Percentiles rank a stretch among this genome's conserved stretches.
Conservation (phyloP, 805 yeast species). For the Pichia manshurica region DNA sequence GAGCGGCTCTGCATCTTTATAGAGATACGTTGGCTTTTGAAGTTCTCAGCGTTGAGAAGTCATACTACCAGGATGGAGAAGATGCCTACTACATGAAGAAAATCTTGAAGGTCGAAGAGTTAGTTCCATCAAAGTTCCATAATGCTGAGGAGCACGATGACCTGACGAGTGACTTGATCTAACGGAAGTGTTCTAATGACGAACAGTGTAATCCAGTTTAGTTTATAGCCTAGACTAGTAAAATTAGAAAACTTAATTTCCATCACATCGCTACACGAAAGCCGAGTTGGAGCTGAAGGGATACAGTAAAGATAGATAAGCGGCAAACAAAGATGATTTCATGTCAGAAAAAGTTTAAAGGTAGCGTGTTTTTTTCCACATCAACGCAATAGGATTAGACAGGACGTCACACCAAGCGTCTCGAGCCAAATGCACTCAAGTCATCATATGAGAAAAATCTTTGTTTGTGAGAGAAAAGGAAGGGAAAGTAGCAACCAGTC, state of each 20-base stretch:
- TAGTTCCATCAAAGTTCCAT: conserved; percentile 54
- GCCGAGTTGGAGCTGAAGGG: no score
- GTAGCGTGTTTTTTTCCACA: conserved; percentile 99
- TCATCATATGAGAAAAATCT: conserved; percentile 54
- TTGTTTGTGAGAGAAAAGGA: neutral
- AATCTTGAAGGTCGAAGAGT: conserved; percentile 51
- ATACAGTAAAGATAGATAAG: no score
- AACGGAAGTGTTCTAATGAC: neutral
- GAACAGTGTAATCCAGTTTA: no score
- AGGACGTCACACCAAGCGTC: conserved; percentile 43
- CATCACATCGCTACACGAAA: no score
- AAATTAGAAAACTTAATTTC: no score
- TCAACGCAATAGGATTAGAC: conserved; percentile 49
- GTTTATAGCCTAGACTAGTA: no score
- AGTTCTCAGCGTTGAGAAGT: conserved; percentile 72
- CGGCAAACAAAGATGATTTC: no score
- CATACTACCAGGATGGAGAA: conserved; percentile 96
- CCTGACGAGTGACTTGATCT: conserved; percentile 41
- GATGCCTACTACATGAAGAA: conserved; percentile 96
- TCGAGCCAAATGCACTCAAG: conserved; percentile 99
- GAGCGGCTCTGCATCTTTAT: conserved; percentile 91
- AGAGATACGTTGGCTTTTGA: conserved; percentile 79
- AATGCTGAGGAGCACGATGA: conserved; percentile 50
- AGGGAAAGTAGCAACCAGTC: neutral
- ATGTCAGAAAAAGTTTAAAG: conserved; percentile 36